Evolutionary conservation across 176 grass and related monocot species (phyloP).

Genomic region (Lolium rigidum): DNA sequence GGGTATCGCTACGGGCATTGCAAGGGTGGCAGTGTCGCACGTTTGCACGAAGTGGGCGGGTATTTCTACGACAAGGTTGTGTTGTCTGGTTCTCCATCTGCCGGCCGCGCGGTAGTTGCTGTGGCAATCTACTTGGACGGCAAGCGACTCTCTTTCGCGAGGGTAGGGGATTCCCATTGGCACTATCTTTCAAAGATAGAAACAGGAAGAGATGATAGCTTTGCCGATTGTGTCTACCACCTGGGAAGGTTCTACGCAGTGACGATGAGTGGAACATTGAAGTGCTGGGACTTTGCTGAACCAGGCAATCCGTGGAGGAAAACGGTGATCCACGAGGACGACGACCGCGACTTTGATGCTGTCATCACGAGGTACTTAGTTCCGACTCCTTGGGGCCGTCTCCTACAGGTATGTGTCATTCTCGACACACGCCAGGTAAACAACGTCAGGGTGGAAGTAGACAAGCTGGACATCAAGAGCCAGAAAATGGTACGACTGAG

Average conservation of each 20-base stretch:
- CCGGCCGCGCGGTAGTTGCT: not conserved
- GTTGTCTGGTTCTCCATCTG: not conserved
- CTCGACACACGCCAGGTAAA: not conserved
- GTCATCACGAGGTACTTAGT: not conserved
- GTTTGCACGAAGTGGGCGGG: not conserved
- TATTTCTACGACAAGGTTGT: slow-evolving; percentile 3
- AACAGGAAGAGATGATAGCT: not conserved
- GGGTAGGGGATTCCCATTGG: not conserved
- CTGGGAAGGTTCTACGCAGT: not conserved
- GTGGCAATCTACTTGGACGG: not conserved
- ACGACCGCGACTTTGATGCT: not conserved
- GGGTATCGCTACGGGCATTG: not conserved
- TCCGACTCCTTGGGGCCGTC: not conserved
- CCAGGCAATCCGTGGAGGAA: not conserved
- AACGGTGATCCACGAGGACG: not conserved
- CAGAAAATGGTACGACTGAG: not conserved
- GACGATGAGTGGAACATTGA: not conserved
- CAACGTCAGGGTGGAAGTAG: not conserved
- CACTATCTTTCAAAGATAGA: not conserved
- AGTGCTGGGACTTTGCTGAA: not conserved
- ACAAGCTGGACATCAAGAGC: not conserved
- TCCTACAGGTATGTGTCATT: not conserved
- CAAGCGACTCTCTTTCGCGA: not conserved
- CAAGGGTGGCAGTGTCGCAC: not conserved
- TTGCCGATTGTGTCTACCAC: not conserved